Base-by-base conservation (phyloP, 371 early-diverging fungal species). In the Dichotomocladium elegans region DNA sequence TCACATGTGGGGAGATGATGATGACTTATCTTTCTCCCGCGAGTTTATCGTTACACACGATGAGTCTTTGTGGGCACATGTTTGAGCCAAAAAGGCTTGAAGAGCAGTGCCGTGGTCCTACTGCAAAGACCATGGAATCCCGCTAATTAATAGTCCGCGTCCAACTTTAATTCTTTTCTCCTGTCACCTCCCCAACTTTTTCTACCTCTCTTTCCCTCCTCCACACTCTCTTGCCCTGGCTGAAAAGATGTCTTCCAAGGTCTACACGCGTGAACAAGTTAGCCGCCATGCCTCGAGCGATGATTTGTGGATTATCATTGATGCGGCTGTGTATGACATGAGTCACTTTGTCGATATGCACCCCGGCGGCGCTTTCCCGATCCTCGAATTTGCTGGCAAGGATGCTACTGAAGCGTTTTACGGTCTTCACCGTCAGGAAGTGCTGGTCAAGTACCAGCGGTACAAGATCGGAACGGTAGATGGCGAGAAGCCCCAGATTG, bases 301-400 rank as follows among this genome's bases (percentile, higher is more conserved):
- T 27, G 95, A 95, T 59, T 72, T 83, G 57, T 99, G 98, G 98
- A 91, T 96, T 64, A 86, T 91, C 37, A 74, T 95, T 37, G 69
- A 77, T 31, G 85, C 86, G 47, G 87, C 88, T 55, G 94, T 98
- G 4, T 98, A 92, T 66, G 90, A 98, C 63, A 82, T 90, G 28
- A 93, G 95, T 29, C 73, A 76, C 4, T 48, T 46, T 29, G 29
- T 46, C 29, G 46, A 46, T 29, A 21, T 46, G 29, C 96, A 96
- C 63, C 99, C 99, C 11, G 99, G 99, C 43, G 99, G 99, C 9
- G 81, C 74, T 37, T 77, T 78, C 51, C 85, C 83, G 29, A 80
- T 89, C 40, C 54, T 78, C 14, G 83, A 86, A 57, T 66, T 72
- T 47, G 87, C 80, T 17, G 57, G 95, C 34, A 73, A 78, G 51